phyloP scores from a whole-genome alignment of 306 rosid genomes.

The Prinsepia uniflora region DNA sequence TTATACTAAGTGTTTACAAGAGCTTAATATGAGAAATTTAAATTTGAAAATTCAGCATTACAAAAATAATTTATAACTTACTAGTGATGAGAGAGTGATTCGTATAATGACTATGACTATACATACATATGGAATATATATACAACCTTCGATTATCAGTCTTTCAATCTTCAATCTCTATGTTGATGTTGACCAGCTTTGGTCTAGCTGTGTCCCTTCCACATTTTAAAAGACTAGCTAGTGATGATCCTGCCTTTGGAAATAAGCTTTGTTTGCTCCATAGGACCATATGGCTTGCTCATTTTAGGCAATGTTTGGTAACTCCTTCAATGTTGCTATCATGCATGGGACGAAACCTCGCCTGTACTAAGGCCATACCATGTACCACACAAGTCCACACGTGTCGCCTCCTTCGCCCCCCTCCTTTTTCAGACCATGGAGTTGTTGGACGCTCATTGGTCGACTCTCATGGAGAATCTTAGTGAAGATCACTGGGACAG shows the following conservation, averaged over 20 bases:
- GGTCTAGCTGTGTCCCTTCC: slow-evolving; percentile 4
- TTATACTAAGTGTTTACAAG: too few relatives aligned
- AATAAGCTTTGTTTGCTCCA: not conserved
- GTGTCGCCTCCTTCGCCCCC: slow-evolving; percentile 18
- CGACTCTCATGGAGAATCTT: slow-evolving; percentile 17
- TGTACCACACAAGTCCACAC: slow-evolving; percentile 10
- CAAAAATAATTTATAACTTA: not conserved
- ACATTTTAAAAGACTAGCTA: not conserved
- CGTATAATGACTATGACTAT: not conserved
- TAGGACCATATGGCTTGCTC: not conserved
- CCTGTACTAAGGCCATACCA: not conserved
- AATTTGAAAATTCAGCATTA: not conserved
- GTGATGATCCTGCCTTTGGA: too few relatives aligned
- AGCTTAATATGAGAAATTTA: too few relatives aligned
- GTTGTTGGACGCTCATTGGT: slow-evolving; percentile 17
- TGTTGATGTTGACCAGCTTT: too few relatives aligned
- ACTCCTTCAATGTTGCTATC: slow-evolving; percentile 29
- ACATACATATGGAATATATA: not conserved
- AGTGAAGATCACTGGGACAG: slow-evolving; percentile 10
- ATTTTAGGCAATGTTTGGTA: slow-evolving; percentile 12
- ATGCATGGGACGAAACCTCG: slow-evolving; percentile 24
- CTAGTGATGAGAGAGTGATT: not conserved
- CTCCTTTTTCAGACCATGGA: not conserved
- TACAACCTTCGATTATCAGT: too few relatives aligned
- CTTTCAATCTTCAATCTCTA: too few relatives aligned